Evolutionary conservation across 2,329 filamentous ascomycete species (phyloP).

Genomic region (Beauveria varroae): DNA sequence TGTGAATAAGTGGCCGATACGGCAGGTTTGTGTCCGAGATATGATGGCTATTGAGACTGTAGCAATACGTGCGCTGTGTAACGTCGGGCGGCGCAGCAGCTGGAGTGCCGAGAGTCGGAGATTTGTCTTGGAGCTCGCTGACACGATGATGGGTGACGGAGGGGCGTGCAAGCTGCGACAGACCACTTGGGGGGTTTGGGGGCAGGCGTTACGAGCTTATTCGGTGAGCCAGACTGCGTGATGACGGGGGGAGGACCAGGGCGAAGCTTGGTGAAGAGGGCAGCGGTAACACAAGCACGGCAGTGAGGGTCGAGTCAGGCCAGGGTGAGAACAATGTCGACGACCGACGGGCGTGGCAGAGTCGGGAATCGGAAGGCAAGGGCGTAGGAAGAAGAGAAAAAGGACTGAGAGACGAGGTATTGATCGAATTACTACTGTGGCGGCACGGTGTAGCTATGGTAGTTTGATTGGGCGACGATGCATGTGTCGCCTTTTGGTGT

Average conservation of each 20-base stretch:
- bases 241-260: neutral
- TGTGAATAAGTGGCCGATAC: neutral
- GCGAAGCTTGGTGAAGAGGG: neutral
- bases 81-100: neutral
- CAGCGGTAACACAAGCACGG: neutral
- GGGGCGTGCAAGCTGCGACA: neutral
- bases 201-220: neutral
- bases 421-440: neutral
- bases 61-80: neutral
- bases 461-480: constrained; percentile 4
- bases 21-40: neutral
- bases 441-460: neutral
- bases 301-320: neutral
- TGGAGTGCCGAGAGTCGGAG: neutral
- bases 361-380: neutral
- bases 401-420: neutral
- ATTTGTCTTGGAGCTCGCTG: neutral
- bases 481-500: neutral
- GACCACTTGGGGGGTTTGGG: neutral
- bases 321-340: neutral
- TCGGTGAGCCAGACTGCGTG: neutral
- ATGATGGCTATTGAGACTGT: neutral
- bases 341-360: neutral
- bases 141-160: neutral
- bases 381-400: neutral